Evolutionary conservation across 2,329 filamentous ascomycete genomes (phyloP).

Genomic region (Aspergillus thermomutatus): DNA sequence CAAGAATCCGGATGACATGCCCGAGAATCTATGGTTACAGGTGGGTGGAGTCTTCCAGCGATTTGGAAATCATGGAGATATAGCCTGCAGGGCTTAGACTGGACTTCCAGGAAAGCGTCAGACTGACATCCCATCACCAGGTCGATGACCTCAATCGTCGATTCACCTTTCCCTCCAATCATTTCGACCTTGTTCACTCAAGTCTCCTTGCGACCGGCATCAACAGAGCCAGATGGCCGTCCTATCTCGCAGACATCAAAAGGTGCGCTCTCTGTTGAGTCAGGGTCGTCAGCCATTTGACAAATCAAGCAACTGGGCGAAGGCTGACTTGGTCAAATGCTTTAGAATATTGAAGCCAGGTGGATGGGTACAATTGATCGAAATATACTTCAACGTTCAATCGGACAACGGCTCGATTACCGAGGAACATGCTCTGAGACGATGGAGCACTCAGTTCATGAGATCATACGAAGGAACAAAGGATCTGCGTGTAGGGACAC

Average conservation of each 20-base stretch:
- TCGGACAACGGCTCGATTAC: constrained; percentile 79
- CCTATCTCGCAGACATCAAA: constrained; percentile 73
- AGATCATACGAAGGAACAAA: constrained; percentile 61
- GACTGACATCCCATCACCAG: constrained; percentile 23
- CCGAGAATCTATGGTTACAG: constrained; percentile 67
- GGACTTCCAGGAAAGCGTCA: not conserved
- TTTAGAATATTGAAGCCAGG: constrained; percentile 58
- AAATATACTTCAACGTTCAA: constrained; percentile 80
- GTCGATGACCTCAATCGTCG: constrained; percentile 68
- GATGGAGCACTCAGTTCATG: constrained; percentile 66
- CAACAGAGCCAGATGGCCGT: constrained; percentile 66
- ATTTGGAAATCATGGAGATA: not conserved
- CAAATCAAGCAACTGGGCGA: not conserved
- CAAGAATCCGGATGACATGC: constrained; percentile 62
- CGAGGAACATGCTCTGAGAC: constrained; percentile 59
- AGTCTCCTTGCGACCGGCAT: constrained; percentile 61
- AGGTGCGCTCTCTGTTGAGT: constrained; percentile 31
- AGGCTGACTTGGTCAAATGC: constrained; percentile 8
- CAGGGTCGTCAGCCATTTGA: not conserved
- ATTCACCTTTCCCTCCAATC: constrained; percentile 65
- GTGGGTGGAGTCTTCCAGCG: constrained; percentile 28
- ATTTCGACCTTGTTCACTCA: constrained; percentile 83
- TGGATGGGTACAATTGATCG: constrained; percentile 87
- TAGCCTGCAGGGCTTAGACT: not conserved
- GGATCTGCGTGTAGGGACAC: constrained; percentile 62